Evolutionary conservation across 2,329 filamentous ascomycete genomes (phyloP).

Genomic region (Verticillium nonalfalfae): DNA sequence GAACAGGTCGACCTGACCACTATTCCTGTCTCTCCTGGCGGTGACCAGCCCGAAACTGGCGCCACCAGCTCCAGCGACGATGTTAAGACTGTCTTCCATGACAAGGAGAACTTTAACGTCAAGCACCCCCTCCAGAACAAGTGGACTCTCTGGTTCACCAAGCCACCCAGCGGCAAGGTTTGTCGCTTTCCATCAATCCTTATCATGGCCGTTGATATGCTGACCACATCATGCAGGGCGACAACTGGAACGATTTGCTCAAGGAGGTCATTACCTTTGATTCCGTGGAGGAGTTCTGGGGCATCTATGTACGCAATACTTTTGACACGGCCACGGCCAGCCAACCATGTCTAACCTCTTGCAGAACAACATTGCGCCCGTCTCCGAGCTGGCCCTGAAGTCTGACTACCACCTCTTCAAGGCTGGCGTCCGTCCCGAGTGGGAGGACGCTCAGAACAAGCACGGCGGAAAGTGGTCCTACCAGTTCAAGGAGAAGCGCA

Average conservation of each 20-base stretch:
- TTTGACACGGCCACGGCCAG: conserved; percentile 1
- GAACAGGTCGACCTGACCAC: conserved; percentile 62
- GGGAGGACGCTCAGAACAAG: conserved; percentile 98
- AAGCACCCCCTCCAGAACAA: conserved; percentile 97
- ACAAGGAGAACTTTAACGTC: conserved; percentile 98
- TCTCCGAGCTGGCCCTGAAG: conserved; percentile 92
- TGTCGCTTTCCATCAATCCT: conserved; percentile 14
- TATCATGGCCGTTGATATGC: background rate
- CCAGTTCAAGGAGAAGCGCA: conserved; percentile 93
- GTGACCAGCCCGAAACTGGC: conserved; percentile 48
- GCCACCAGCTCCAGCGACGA: conserved; percentile 40
- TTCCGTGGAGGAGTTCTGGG: conserved; percentile 99
- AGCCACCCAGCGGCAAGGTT: conserved; percentile 93
- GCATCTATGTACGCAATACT: conserved; percentile 75
- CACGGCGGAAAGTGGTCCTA: conserved; percentile 99
- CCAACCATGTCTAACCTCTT: conserved; percentile 6
- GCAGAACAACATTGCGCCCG: conserved; percentile 98
- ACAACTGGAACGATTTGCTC: conserved; percentile 97
- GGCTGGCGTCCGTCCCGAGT: conserved; percentile 91
- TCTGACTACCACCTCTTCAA: conserved; percentile 99
- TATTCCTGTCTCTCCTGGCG: conserved; percentile 60
- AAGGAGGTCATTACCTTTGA: conserved; percentile 99
- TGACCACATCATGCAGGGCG: conserved; percentile 54
- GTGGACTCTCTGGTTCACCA: conserved; percentile 99
- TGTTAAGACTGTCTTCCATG: conserved; percentile 83